Conservation (phyloP, 1,284 basidiomycete species). For the Hemileia vastatrix region DNA sequence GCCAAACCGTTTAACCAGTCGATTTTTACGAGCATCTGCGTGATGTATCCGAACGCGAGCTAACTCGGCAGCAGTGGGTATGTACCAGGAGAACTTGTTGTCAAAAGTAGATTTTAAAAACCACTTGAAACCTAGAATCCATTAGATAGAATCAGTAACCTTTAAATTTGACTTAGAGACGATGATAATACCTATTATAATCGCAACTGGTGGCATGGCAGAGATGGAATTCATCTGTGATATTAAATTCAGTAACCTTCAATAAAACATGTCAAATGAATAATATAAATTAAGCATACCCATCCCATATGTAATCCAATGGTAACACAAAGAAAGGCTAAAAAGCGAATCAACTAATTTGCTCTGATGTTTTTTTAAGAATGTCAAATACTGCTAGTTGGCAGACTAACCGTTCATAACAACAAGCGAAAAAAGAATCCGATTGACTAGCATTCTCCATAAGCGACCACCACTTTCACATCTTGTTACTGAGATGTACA, state of each 20-base stretch:
- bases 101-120: conserved; percentile 63
- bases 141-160: conserved; percentile 25
- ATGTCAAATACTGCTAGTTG: conserved; percentile 34
- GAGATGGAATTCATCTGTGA: conserved; percentile 42
- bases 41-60: conserved; percentile 61
- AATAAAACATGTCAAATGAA: background rate
- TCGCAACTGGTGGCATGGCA: conserved; percentile 23
- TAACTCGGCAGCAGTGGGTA: conserved; percentile 61
- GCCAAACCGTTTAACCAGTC: conserved; percentile 70
- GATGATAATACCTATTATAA: conserved; percentile 5
- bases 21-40: conserved; percentile 58
- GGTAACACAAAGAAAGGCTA: conserved; percentile 14
- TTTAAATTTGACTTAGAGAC: background rate
- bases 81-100: conserved; percentile 60
- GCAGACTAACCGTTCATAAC: conserved; percentile 41
- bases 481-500: conserved; percentile 43
- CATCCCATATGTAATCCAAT: conserved; percentile 20
- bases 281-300: conserved; percentile 25
- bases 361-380: background rate
- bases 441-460: conserved; percentile 40
- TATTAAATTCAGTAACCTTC: conserved; percentile 12
- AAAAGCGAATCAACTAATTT: background rate
- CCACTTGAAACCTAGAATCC: conserved; percentile 68
- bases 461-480: conserved; percentile 43
- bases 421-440: conserved; percentile 37